Evolutionary conservation across 2,329 filamentous ascomycete genomes (phyloP), one percentile per base, ranked within the genome.

Genomic region (Colletotrichum noveboracense): DNA sequence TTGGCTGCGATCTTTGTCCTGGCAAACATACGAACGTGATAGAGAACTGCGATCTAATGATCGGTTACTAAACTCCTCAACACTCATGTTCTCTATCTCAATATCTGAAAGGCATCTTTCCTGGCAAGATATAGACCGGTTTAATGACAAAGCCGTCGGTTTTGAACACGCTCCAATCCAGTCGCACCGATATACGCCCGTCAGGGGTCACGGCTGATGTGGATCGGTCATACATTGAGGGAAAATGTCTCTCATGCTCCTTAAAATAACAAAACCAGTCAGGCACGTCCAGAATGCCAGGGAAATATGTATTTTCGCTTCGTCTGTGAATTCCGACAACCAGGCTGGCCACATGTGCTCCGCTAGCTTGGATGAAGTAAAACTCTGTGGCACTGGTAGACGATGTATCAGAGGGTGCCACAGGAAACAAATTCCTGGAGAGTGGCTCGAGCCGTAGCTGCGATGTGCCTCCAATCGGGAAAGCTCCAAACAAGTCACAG

Each of bases 1-100:
- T 68, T 80, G 9, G 75, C 79, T 18, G 85, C 86, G 1, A 80
- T 83, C 14, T 36, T 77, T n/a, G 81, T 86, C 5, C 82, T 87
- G 13, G 62, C n/a, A 12, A 62, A 28, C 13, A 69, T 77, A 16
- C 24, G 32, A 8, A 34, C 38, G 6, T 38, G 36, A 2, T 70
- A 65, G 6, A 9, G 12, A 64, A 13, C 43, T 12, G n/a, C 12
- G 10, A 21, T 52, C 43, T 21, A 48, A 12, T 48, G 10, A 48
- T 2, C 4, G n/a, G n/a, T n/a, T 48, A 48, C n/a, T 43, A 43
- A 48, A 48, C n/a, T 10, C 38, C n/a, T 6, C 4, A 24, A 6
- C 38, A 2, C 10, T n/a, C 18, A 7, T n/a, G 1, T 48, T 48
- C 10, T 21, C 3, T 48, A 12, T 48, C 43, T 48, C 5, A 48